These are phyloP conservation scores for Patellaria atrata DNA, from an alignment of 495 filamentous ascomycete genomes.

Conservation along the genomic window DNA sequence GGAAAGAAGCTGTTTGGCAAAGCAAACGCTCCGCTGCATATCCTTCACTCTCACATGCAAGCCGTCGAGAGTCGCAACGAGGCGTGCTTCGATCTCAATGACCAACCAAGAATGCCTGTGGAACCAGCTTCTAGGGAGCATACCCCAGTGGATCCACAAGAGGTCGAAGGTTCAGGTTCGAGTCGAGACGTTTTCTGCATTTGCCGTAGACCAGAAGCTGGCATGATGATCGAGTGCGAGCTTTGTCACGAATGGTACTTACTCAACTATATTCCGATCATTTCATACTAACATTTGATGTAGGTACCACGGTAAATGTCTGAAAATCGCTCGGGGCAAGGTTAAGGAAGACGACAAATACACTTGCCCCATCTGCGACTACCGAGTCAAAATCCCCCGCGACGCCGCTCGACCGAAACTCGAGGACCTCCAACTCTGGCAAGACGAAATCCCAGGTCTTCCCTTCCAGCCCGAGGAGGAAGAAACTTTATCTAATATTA, in stretches of 20 bases:
- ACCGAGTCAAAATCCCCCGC: slow-evolving; percentile 94
- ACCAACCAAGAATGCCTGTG: slow-evolving; percentile 76
- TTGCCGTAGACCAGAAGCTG: slow-evolving; percentile 80
- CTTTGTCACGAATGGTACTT: slow-evolving; percentile 87
- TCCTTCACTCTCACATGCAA: slow-evolving; percentile 85
- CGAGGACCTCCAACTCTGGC: slow-evolving; percentile 80
- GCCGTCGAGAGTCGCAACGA: slow-evolving; percentile 78
- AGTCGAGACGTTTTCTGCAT: slow-evolving; percentile 88
- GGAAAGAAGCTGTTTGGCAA: slow-evolving; percentile 99
- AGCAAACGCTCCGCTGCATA: slow-evolving; percentile 92
- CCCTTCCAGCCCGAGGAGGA: slow-evolving; percentile 97
- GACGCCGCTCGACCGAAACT: slow-evolving; percentile 93
- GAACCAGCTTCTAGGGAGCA: slow-evolving; percentile 83
- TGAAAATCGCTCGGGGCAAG: slow-evolving; percentile 95
- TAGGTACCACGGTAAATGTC: slow-evolving; percentile 94
- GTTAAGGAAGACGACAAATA: slow-evolving; percentile 98
- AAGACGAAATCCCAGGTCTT: slow-evolving; percentile 63
- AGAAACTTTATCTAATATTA: slow-evolving; percentile 65
- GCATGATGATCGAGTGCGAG: slow-evolving; percentile 99
- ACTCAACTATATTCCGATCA: not conserved
- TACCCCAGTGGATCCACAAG: slow-evolving; percentile 53
- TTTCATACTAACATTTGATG: slow-evolving; percentile 3
- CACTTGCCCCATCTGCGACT: slow-evolving; percentile 96
- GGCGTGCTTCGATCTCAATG: slow-evolving; percentile 84
- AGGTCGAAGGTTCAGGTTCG: slow-evolving; percentile 37